Conservation (phyloP, 2,329 filamentous ascomycete genomes). For the Cytospora paraplurivora region DNA sequence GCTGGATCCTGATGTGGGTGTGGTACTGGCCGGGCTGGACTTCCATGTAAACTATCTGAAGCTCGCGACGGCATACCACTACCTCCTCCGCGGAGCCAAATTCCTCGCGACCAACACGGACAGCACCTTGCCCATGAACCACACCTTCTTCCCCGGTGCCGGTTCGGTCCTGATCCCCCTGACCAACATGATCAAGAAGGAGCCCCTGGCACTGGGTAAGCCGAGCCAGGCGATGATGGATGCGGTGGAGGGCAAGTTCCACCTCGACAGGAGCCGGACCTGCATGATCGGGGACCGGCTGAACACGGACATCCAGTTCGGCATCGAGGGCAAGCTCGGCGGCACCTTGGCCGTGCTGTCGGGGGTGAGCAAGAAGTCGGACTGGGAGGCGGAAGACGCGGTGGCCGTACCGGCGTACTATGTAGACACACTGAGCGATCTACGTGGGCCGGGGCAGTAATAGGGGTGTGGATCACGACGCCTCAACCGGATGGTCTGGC, state of each 20-base stretch:
- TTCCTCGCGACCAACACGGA: constrained; percentile 96
- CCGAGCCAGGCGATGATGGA: constrained; percentile 99
- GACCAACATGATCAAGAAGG: constrained; percentile 67
- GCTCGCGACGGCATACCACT: constrained; percentile 80
- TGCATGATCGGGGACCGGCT: constrained; percentile 96
- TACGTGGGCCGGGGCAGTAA: constrained; percentile 42
- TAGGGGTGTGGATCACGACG: not conserved
- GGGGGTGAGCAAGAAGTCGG: constrained; percentile 82
- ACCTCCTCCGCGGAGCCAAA: constrained; percentile 76
- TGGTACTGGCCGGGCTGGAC: constrained; percentile 88
- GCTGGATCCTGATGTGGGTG: constrained; percentile 84
- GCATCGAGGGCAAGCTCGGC: constrained; percentile 84
- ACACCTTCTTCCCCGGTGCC: constrained; percentile 87
- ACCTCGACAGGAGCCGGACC: constrained; percentile 77
- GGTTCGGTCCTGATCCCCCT: constrained; percentile 80
- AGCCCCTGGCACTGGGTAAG: constrained; percentile 84
- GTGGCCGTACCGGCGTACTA: constrained; percentile 78
- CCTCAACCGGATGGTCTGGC: not conserved
- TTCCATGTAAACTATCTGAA: constrained; percentile 97
- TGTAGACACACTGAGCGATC: constrained; percentile 80
- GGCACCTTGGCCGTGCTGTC: constrained; percentile 91
- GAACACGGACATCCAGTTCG: constrained; percentile 96
- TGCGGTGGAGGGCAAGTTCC: constrained; percentile 93
- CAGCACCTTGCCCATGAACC: constrained; percentile 80
- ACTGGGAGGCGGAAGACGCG: constrained; percentile 72